Conservation (phyloP, 129 eudicot species). For the Chrysanthemum seticuspe region DNA sequence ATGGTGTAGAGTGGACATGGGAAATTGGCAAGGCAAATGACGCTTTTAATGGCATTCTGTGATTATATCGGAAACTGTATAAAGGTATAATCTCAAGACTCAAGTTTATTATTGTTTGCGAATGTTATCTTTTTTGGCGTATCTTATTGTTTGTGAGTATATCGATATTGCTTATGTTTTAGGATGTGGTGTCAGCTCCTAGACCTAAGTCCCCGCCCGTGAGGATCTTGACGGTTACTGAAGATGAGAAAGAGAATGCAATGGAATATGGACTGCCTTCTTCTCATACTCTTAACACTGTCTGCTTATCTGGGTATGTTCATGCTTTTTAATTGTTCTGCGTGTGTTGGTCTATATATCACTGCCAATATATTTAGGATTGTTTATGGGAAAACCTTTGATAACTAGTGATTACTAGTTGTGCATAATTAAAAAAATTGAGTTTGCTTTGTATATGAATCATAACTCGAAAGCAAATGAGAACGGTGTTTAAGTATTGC, state of each 20-base stretch:
- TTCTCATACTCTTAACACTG: slow-evolving; percentile 97
- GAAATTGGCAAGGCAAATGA: slow-evolving; percentile 94
- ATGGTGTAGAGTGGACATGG: slow-evolving; percentile 94
- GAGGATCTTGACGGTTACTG: slow-evolving; percentile 69
- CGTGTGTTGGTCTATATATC: too few species aligned
- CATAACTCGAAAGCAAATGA: too few species aligned
- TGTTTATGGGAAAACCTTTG: too few species aligned
- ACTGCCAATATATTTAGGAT: too few species aligned
- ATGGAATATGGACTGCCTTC: slow-evolving; percentile 96
- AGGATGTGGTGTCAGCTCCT: slow-evolving; percentile 98
- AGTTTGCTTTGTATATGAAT: too few species aligned
- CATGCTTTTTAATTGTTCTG: neutral
- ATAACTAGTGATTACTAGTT: too few species aligned
- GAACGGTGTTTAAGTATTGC: too few species aligned
- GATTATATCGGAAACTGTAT: slow-evolving; percentile 86
- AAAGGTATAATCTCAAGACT: slow-evolving; percentile 50
- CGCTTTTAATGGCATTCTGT: slow-evolving; percentile 89
- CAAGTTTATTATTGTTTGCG: neutral
- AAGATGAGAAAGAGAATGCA: slow-evolving; percentile 93
- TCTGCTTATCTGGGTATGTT: slow-evolving; percentile 88
- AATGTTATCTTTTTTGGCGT: slow-evolving; percentile 2
- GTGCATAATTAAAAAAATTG: too few species aligned
- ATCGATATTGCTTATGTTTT: slow-evolving; percentile 26
- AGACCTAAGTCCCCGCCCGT: slow-evolving; percentile 92
- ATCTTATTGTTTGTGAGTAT: slow-evolving; percentile 1